Evolutionary conservation across 2,329 filamentous ascomycete species (phyloP).

Genomic region (Tolypocladium tropicale): DNA sequence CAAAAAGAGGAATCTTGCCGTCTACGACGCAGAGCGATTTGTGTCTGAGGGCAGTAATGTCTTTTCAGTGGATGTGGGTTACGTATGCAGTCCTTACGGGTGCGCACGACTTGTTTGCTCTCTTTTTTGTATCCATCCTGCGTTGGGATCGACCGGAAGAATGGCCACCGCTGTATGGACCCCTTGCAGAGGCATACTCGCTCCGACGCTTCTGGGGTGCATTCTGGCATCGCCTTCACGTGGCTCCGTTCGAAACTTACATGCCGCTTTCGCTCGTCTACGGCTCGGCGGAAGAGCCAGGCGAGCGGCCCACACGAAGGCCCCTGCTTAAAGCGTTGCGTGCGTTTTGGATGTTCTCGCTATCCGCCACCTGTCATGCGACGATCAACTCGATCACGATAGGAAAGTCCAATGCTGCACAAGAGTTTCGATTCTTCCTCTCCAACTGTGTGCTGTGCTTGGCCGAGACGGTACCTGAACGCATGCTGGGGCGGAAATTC

Average conservation of each 20-base stretch:
- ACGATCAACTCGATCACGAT: neutral
- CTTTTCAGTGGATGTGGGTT: neutral
- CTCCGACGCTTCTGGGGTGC: neutral
- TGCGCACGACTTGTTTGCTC: neutral
- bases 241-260: neutral
- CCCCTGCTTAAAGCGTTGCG: neutral
- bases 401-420: neutral
- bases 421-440: neutral
- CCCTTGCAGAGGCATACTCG: neutral
- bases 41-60: neutral
- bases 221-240: neutral
- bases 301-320: no score
- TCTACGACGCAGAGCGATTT: neutral
- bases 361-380: neutral
- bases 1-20: neutral
- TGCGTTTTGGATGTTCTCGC: neutral
- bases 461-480: neutral
- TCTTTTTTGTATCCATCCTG: neutral
- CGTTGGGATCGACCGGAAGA: neutral
- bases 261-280: neutral
- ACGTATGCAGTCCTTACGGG: neutral
- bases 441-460: neutral
- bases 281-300: neutral
- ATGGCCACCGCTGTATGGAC: neutral
- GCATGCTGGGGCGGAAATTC: neutral